Conservation (phyloP, 2,329 filamentous ascomycete species). For the Sporothrix phasma region DNA sequence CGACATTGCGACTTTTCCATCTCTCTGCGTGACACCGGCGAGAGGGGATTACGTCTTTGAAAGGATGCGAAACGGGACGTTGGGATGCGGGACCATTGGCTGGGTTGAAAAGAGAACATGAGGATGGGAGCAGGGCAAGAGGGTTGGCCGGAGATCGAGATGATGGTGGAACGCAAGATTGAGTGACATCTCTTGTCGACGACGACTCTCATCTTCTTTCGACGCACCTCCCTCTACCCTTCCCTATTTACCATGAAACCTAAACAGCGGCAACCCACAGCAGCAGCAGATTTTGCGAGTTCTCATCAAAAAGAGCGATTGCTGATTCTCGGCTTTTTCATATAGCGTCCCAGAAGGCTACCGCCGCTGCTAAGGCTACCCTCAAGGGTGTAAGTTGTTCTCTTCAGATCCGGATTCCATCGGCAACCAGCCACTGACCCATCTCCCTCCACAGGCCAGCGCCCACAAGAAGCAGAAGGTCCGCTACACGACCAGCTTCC, state of each 20-base stretch:
- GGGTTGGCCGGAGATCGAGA: neutral
- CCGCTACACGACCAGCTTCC: conserved; percentile 88
- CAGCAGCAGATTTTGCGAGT: conserved; percentile 71
- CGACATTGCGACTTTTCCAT: neutral
- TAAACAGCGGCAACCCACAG: conserved; percentile 31
- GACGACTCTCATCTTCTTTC: neutral
- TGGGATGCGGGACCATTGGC: neutral
- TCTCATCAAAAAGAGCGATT: conserved; percentile 54
- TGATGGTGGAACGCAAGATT: neutral
- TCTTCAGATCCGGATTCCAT: conserved; percentile 11
- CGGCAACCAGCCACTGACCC: neutral
- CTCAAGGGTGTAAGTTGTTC: conserved; percentile 76
- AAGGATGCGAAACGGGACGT: neutral
- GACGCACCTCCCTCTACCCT: neutral
- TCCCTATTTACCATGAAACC: neutral
- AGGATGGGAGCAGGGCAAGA: neutral
- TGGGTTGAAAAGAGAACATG: neutral
- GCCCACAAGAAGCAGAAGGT: conserved; percentile 85
- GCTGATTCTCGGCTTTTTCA: conserved; percentile 50
- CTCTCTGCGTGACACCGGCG: neutral
- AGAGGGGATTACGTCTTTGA: neutral
- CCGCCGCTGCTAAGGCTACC: conserved; percentile 87
- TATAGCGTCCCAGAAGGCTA: conserved; percentile 70
- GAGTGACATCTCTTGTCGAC: neutral
- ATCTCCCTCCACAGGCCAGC: conserved; percentile 32